Conservation (phyloP, 2,329 filamentous ascomycete genomes). For the Raffaelea albimanens region DNA sequence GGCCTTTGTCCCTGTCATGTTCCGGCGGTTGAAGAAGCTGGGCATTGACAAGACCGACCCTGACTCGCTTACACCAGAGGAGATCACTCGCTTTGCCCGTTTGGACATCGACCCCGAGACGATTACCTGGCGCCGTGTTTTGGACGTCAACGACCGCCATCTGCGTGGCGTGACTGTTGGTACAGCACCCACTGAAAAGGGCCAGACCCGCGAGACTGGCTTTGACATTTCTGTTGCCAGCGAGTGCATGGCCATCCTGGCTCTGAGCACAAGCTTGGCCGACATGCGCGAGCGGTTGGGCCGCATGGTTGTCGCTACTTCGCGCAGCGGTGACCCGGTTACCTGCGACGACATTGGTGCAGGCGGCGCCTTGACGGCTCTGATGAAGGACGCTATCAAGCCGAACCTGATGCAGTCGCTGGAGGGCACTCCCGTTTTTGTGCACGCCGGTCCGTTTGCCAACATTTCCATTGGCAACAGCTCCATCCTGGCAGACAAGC, state of each 20-base stretch:
- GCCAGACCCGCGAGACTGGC: constrained; percentile 75
- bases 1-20: constrained; percentile 81
- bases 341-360: constrained; percentile 94
- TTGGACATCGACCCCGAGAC: constrained; percentile 94
- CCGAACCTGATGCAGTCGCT: constrained; percentile 98
- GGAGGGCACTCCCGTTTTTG: constrained; percentile 93
- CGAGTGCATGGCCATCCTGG: constrained; percentile 97
- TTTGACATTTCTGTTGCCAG: constrained; percentile 98
- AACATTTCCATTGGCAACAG: constrained; percentile 98
- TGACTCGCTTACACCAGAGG: constrained; percentile 80
- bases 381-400: constrained; percentile 98
- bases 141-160: constrained; percentile 96
- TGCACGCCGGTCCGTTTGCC: constrained; percentile 94
- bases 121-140: constrained; percentile 91
- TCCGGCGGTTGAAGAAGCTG: constrained; percentile 86
- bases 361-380: constrained; percentile 80
- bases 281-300: constrained; percentile 93
- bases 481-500: constrained; percentile 87
- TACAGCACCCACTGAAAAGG: constrained; percentile 82
- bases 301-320: constrained; percentile 90
- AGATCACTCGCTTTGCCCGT: constrained; percentile 80
- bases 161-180: constrained; percentile 84
- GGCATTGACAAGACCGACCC: constrained; percentile 94
- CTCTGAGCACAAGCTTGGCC: constrained; percentile 74
- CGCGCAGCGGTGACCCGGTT: constrained; percentile 74